Conservation (phyloP, 805 yeast species). For the Metschnikowia gelsemii region DNA sequence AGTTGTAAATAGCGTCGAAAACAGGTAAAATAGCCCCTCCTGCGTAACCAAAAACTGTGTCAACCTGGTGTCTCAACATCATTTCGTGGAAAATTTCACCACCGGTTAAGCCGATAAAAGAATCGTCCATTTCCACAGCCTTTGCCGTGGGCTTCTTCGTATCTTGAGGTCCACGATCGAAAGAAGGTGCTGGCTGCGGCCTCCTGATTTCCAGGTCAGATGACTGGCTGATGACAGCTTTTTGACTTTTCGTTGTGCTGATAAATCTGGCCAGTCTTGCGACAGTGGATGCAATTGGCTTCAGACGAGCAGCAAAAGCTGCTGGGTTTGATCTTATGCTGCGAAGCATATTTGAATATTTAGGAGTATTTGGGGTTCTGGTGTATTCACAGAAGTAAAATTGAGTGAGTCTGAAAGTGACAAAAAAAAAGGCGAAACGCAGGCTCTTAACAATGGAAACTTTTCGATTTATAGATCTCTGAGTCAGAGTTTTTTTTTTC, state of each 20-base stretch:
- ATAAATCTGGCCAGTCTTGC: slow-evolving; percentile 27
- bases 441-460: not conserved
- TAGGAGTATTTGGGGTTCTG: not conserved
- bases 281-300: slow-evolving; percentile 10
- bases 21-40: slow-evolving; percentile 99
- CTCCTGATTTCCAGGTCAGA: slow-evolving; percentile 25
- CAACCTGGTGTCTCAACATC: slow-evolving; percentile 96
- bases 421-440: not conserved
- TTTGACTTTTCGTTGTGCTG: slow-evolving; percentile 30
- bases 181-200: slow-evolving; percentile 53
- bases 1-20: slow-evolving; percentile 93
- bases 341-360: slow-evolving; percentile 17
- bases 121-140: slow-evolving; percentile 62
- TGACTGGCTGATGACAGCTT: slow-evolving; percentile 28
- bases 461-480: slow-evolving; percentile 8
- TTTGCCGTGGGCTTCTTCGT: slow-evolving; percentile 7
- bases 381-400: not conserved
- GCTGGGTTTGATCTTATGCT: slow-evolving; percentile 17
- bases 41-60: slow-evolving; percentile 95
- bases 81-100: slow-evolving; percentile 98
- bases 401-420: not conserved
- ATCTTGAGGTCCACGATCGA: slow-evolving; percentile 34
- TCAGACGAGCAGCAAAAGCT: slow-evolving; percentile 13
- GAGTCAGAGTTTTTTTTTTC: slow-evolving; percentile 13
- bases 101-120: slow-evolving; percentile 94